Percentiles rank a stretch among this genome's conserved stretches.
These are phyloP conservation scores for Hypoxylon subgilvum DNA, from an alignment of 495 filamentous ascomycete species.

Conservation along the genomic window DNA sequence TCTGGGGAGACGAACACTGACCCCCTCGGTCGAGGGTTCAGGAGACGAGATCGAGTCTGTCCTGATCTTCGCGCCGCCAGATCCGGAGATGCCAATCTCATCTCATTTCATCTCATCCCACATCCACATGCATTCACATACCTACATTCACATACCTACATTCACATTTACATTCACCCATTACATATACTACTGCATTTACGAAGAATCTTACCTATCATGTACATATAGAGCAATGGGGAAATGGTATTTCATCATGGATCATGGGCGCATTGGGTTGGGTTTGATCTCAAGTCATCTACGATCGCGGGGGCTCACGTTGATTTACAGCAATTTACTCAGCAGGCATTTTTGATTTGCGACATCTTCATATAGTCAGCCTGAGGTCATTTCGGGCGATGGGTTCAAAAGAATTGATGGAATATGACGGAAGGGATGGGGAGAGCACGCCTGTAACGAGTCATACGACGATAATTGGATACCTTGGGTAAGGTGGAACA, in stretches of 20 bases:
- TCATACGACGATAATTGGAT: conserved; percentile 9
- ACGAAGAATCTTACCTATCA: conserved; percentile 13
- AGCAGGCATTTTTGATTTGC: too few species aligned
- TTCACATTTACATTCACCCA: conserved; percentile 11
- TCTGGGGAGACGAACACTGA: not conserved
- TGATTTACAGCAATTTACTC: too few species aligned
- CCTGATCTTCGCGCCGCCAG: too few species aligned
- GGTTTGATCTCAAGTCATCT: too few species aligned
- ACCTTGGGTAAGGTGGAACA: not conserved
- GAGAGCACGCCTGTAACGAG: conserved; percentile 18
- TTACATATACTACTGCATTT: conserved; percentile 22
- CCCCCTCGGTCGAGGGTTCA: too few species aligned
- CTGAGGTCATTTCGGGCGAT: too few species aligned
- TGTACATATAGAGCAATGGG: conserved; percentile 18
- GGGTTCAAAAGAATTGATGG: too few species aligned
- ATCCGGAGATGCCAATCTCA: too few species aligned
- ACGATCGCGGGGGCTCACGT: not conserved
- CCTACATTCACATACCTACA: not conserved
- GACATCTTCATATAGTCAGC: too few species aligned
- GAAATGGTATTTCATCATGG: conserved; percentile 9
- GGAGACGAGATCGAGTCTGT: too few species aligned
- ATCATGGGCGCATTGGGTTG: conserved; percentile 9
- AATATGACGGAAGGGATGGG: not conserved
- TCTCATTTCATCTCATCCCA: too few species aligned
- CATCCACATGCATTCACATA: not conserved